These are phyloP conservation scores for Rhynchospora tenuis DNA, from an alignment of 176 grass and related monocot species.

Conservation along the genomic window DNA sequence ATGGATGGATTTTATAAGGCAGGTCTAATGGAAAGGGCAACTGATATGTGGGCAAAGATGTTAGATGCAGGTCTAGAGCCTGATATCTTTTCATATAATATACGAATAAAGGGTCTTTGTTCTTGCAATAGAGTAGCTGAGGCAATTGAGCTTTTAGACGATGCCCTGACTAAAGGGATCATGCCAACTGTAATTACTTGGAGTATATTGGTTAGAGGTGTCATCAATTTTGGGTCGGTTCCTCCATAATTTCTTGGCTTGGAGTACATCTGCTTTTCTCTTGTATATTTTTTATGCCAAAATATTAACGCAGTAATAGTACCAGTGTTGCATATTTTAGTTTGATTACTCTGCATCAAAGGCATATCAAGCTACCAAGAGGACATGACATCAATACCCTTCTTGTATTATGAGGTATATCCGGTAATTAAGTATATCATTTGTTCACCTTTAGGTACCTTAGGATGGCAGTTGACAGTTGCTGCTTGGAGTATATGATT, in stretches of 20 bases:
- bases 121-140: slow-evolving; percentile 66
- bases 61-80: slow-evolving; percentile 58
- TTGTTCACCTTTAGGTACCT: not conserved
- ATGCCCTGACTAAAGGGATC: slow-evolving; percentile 51
- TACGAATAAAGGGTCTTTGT: slow-evolving; percentile 79
- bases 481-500: not conserved
- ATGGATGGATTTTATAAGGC: slow-evolving; percentile 74
- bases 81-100: slow-evolving; percentile 85
- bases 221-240: slow-evolving; percentile 49
- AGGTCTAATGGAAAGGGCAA: slow-evolving; percentile 50
- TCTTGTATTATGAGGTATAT: not conserved
- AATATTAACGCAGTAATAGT: not conserved
- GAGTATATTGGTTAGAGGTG: slow-evolving; percentile 80
- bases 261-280: not conserved
- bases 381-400: not conserved
- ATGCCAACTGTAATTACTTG: slow-evolving; percentile 78
- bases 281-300: not conserved
- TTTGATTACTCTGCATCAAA: not conserved
- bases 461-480: not conserved
- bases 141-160: slow-evolving; percentile 56
- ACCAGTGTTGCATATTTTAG: not conserved
- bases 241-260: slow-evolving; percentile 30
- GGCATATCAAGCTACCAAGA: not conserved
- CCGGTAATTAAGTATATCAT: not conserved
- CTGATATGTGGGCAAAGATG: slow-evolving; percentile 54